Evolutionary conservation across 1,284 basidiomycete species (phyloP), one percentile per base, ranked within the genome.

Genomic region (Meira nashicola): DNA sequence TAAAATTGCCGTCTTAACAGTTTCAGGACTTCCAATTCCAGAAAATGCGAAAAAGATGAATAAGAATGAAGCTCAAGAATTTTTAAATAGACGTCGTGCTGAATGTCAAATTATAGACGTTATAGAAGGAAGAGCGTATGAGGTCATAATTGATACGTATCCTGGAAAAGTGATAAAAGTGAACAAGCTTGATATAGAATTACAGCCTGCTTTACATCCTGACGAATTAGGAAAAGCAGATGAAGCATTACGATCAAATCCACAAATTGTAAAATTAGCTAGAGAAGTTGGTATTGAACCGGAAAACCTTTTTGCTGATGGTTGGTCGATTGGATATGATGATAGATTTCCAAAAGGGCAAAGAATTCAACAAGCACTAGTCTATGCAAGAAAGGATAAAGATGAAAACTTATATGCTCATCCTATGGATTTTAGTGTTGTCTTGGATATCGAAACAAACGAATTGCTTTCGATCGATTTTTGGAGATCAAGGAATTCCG

Each of bases 251-350:
- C 40, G 40, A n/a, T 41, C 40, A n/a, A n/a, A 41, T n/a, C 40
- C 40, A n/a, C 40, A n/a, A 12, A n/a, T 41, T n/a, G 40, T 41
- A 12, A n/a, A 41, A n/a, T n/a, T 41, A n/a, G 40, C 40, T n/a
- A n/a, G n/a, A n/a, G 86, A 87, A 65, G 86, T 92, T 64, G 90
- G 89, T 39, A 79, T 92, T 50, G 79, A 83, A 23, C 86, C 88
- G 1, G 83, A 90, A 41, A 85, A 92, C 74, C 84, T 92, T 19
- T 83, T 78, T 62, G 89, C 88, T 41, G 90, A 92, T 44, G 67
- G 67, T 11, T 69, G 67, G 67, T 69, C 65, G 9, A 60, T 69
- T 47, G 67, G 67, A 9, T 69, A 63, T 47, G 67, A 69, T 28
- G 63, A 65, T 52, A 60, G 67, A 28, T 69, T 66, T 52, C 61